Evolutionary conservation across 129 eudicot species (phyloP).

Genomic region (Saussurea involucrata): DNA sequence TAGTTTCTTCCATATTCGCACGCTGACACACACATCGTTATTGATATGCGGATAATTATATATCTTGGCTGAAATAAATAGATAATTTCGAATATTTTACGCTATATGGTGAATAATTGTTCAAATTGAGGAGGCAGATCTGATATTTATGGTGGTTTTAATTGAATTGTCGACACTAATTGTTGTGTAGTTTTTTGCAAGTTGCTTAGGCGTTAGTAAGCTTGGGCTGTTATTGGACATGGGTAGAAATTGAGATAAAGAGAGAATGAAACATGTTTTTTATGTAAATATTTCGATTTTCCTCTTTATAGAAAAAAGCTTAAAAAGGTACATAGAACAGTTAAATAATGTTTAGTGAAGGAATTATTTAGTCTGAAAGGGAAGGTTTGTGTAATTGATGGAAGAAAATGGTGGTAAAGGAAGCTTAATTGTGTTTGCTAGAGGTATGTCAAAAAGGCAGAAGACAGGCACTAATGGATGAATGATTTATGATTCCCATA

Average conservation of each 20-base stretch:
- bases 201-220: neutral
- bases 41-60: neutral
- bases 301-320: neutral
- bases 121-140: conserved; percentile 14
- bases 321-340: neutral
- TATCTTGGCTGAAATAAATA: neutral
- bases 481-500: conserved; percentile 4
- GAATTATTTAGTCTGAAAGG: neutral
- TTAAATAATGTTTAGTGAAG: neutral
- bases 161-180: neutral
- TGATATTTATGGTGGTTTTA: conserved; percentile 1
- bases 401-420: neutral
- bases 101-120: neutral
- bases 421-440: neutral
- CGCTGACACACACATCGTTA: neutral
- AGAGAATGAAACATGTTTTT: neutral
- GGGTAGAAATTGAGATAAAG: neutral
- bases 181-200: neutral
- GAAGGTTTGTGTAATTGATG: neutral
- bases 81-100: conserved; percentile 2
- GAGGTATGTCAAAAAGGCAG: neutral
- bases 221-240: neutral
- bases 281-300: neutral
- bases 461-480: neutral
- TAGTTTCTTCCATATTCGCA: conserved; percentile 6